Conservation (phyloP, 2,329 filamentous ascomycete genomes). For the Epichloe uncinata region DNA sequence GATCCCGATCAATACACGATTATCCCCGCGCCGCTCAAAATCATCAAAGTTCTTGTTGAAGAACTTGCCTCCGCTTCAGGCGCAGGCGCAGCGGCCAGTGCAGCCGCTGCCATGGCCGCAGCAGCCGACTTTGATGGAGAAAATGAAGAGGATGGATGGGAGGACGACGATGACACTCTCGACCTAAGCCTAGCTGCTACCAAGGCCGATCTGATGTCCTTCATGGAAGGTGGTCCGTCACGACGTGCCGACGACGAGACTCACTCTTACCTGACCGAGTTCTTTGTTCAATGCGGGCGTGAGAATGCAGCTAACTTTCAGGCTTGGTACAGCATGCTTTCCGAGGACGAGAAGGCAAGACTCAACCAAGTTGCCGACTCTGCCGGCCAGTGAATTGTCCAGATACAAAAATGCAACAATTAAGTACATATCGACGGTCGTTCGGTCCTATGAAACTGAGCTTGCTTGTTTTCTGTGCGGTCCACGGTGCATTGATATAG, state of each 20-base stretch:
- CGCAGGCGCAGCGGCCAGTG: conserved; percentile 42
- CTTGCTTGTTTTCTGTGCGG: neutral
- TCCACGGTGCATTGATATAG: no score
- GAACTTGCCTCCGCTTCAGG: conserved; percentile 77
- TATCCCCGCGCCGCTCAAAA: conserved; percentile 81
- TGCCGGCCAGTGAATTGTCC: neutral
- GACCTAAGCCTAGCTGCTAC: conserved; percentile 60
- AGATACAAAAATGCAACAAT: neutral
- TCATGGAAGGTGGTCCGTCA: conserved; percentile 43
- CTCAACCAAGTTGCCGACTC: conserved; percentile 35
- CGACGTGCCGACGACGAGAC: conserved; percentile 82
- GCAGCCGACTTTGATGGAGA: conserved; percentile 44
- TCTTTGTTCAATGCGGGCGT: conserved; percentile 53
- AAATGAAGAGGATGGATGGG: conserved; percentile 74
- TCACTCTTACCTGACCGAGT: conserved; percentile 68
- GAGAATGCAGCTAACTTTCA: conserved; percentile 44
- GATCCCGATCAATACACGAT: conserved; percentile 83
- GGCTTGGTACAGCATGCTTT: conserved; percentile 41
- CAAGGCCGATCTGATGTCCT: conserved; percentile 71
- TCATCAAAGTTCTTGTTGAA: conserved; percentile 88
- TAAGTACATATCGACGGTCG: neutral
- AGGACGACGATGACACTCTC: conserved; percentile 65
- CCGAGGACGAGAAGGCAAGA: conserved; percentile 42
- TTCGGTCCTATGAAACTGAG: neutral
- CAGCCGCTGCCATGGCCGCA: conserved; percentile 49